Evolutionary conservation across 192 early-diverging fungal species (phyloP).

Genomic region (Allomyces javanicus): DNA sequence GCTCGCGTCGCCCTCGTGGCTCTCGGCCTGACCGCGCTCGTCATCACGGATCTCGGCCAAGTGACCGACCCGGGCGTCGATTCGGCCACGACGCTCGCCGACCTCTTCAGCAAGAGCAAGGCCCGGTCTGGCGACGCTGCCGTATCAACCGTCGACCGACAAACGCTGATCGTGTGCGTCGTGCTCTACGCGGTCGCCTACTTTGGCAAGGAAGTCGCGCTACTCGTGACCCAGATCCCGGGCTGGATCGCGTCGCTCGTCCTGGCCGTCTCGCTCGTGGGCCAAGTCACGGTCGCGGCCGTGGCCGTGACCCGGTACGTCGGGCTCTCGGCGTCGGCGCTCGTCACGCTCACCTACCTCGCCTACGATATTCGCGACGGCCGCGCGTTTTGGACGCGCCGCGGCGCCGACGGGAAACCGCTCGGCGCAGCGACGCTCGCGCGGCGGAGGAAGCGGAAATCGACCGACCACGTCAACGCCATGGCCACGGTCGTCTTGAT

Average conservation of each 20-base stretch:
- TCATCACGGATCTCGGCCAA: no score
- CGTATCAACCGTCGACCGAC: not conserved
- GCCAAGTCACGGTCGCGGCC: not conserved
- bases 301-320: not conserved
- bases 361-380: not conserved
- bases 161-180: not conserved
- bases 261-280: not conserved
- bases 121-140: not conserved
- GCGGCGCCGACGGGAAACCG: not conserved
- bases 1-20: no score
- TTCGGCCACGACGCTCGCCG: not conserved
- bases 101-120: not conserved
- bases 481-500: not conserved
- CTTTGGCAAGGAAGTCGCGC: not conserved
- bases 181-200: no score
- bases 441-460: no score
- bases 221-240: not conserved
- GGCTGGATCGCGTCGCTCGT: not conserved
- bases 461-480: not conserved
- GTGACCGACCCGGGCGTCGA: not conserved
- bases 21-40: no score
- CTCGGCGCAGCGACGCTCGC: no score
- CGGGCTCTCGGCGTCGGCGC: not conserved
- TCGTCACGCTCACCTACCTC: not conserved
- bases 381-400: not conserved